phyloP scores from a whole-genome alignment of 495 filamentous ascomycete species.

The Aspergillus taichungensis region DNA sequence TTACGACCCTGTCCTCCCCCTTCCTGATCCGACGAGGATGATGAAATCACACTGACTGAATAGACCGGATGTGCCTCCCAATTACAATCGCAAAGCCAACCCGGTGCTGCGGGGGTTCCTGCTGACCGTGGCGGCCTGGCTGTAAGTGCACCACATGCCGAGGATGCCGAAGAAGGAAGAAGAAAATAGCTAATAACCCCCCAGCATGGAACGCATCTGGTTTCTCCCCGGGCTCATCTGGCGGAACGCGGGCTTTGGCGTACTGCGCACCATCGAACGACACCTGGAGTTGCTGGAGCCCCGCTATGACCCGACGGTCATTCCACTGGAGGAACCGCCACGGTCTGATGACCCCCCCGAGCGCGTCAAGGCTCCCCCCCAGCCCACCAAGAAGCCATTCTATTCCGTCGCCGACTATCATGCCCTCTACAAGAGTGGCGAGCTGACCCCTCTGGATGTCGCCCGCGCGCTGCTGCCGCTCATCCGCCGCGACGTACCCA shows the following conservation, averaged over 20 bases:
- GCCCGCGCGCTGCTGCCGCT: constrained; percentile 58
- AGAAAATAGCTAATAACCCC: constrained; percentile 1
- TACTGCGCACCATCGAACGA: constrained; percentile 37
- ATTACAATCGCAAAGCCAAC: constrained; percentile 20
- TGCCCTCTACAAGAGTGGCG: constrained; percentile 54
- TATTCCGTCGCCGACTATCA: constrained; percentile 66
- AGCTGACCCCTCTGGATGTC: constrained; percentile 60
- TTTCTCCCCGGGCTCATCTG: constrained; percentile 45
- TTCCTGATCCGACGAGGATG: no score
- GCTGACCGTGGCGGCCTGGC: constrained; percentile 22
- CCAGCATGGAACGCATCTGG: constrained; percentile 10
- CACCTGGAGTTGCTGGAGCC: constrained; percentile 42
- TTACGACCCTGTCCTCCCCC: no score
- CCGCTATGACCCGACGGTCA: constrained; percentile 64
- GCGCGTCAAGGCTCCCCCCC: constrained; percentile 35
- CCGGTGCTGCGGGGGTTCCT: constrained; percentile 30
- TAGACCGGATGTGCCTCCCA: constrained; percentile 20
- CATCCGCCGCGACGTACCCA: constrained; percentile 46
- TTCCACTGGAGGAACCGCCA: constrained; percentile 32
- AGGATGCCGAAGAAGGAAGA: not conserved
- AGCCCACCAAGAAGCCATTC: constrained; percentile 48
- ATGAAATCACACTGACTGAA: no score
- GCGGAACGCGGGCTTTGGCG: constrained; percentile 57
- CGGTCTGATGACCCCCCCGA: no score
- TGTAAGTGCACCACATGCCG: constrained; percentile 14